phyloP scores from a whole-genome alignment of 2,329 filamentous ascomycete genomes.

The Grosmannia serpens region DNA sequence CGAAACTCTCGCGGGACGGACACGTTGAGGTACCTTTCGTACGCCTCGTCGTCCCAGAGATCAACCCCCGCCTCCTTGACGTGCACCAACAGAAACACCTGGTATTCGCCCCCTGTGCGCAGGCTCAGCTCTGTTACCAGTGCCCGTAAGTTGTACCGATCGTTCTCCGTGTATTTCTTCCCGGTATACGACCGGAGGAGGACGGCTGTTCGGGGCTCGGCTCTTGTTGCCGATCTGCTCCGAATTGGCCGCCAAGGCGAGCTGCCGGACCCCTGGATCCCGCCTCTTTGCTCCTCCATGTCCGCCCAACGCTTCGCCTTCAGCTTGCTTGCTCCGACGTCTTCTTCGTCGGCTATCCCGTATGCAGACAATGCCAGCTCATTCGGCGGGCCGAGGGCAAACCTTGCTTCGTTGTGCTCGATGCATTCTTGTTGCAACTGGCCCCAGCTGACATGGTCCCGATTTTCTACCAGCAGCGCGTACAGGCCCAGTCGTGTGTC shows the following conservation, averaged over 20 bases:
- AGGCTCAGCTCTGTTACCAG: slow-evolving; percentile 68
- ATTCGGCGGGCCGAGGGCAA: slow-evolving; percentile 32
- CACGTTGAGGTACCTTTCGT: slow-evolving; percentile 44
- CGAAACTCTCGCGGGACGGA: slow-evolving; percentile 35
- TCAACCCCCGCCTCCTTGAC: slow-evolving; percentile 47
- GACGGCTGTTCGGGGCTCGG: slow-evolving; percentile 54
- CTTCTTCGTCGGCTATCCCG: neutral
- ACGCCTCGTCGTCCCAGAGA: slow-evolving; percentile 47
- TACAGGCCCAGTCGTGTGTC: slow-evolving; percentile 60
- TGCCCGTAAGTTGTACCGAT: slow-evolving; percentile 66
- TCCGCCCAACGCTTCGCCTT: neutral
- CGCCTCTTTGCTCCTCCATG: neutral
- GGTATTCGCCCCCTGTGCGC: slow-evolving; percentile 67
- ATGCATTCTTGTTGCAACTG: slow-evolving; percentile 56
- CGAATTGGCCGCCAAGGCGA: neutral
- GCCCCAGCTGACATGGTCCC: slow-evolving; percentile 60
- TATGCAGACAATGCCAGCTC: slow-evolving; percentile 24
- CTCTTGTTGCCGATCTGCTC: neutral
- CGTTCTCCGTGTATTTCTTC: slow-evolving; percentile 66
- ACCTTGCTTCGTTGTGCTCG: slow-evolving; percentile 55
- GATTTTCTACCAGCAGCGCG: slow-evolving; percentile 44
- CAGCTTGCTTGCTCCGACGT: neutral
- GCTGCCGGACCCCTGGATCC: neutral
- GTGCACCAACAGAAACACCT: slow-evolving; percentile 70
- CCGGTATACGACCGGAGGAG: slow-evolving; percentile 66